Conservation (phyloP, 345 rosid genomes). For the Cardamine chenopodiifolia region DNA sequence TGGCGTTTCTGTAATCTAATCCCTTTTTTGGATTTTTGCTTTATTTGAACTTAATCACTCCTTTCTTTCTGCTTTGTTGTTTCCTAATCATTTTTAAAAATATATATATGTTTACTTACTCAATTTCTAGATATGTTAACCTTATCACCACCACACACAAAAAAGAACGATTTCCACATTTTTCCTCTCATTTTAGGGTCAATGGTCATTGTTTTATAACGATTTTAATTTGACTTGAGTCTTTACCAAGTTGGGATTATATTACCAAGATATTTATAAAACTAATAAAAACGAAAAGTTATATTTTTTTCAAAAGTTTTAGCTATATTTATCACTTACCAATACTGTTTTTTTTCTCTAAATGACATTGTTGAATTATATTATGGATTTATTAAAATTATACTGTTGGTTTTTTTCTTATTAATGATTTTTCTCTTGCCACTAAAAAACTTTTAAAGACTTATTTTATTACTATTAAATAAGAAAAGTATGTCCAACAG, state of each 20-base stretch:
- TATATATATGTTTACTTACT: neutral
- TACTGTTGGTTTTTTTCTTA: neutral
- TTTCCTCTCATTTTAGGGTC: slow-evolving; percentile 13
- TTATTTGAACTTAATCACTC: slow-evolving; percentile 30
- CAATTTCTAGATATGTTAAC: slow-evolving; percentile 23
- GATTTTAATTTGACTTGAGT: slow-evolving; percentile 25
- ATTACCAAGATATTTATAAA: neutral
- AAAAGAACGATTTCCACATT: neutral
- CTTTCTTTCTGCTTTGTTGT: slow-evolving; percentile 16
- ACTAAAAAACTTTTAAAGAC: neutral
- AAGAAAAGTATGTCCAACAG: neutral
- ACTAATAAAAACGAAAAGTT: neutral
- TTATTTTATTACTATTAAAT: neutral
- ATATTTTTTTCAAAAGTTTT: neutral
- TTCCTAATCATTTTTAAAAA: slow-evolving; percentile 26
- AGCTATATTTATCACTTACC: slow-evolving; percentile 1
- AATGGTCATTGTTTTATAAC: slow-evolving; percentile 13
- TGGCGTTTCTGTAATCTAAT: slow-evolving; percentile 14
- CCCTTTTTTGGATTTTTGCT: slow-evolving; percentile 25
- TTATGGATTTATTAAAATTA: neutral
- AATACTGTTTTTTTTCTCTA: neutral
- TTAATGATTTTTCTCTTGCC: too few species aligned
- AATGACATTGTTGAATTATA: neutral
- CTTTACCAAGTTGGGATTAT: slow-evolving; percentile 16
- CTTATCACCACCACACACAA: slow-evolving; percentile 7